Evolutionary conservation across 2,329 filamentous ascomycete genomes (phyloP).

Genomic region (Cladosporium austrohemisphaericum): DNA sequence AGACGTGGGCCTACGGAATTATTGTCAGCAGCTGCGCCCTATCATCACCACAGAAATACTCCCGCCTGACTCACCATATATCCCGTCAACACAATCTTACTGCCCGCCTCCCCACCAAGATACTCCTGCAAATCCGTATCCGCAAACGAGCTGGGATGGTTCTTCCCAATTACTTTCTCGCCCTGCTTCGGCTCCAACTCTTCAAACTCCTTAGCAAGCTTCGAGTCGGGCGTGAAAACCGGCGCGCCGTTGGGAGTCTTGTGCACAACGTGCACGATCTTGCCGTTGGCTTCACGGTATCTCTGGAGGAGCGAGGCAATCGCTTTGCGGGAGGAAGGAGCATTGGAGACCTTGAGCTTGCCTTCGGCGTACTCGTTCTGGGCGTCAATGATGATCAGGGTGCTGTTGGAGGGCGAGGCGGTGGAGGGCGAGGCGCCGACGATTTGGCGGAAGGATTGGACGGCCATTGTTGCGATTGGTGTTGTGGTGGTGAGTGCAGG

Average conservation of each 20-base stretch:
- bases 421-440: slow-evolving; percentile 54
- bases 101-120: slow-evolving; percentile 48
- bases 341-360: slow-evolving; percentile 53
- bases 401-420: slow-evolving; percentile 55
- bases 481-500: not conserved
- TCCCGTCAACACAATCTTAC: slow-evolving; percentile 60
- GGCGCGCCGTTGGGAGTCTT: slow-evolving; percentile 58
- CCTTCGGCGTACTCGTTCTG: slow-evolving; percentile 66
- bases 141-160: slow-evolving; percentile 57
- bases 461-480: slow-evolving; percentile 17
- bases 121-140: slow-evolving; percentile 56
- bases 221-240: slow-evolving; percentile 61
- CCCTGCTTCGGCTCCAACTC: slow-evolving; percentile 53
- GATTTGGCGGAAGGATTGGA: slow-evolving; percentile 48
- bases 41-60: not conserved
- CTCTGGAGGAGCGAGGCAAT: slow-evolving; percentile 56
- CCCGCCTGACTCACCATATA: slow-evolving; percentile 47
- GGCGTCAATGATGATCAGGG: slow-evolving; percentile 65
- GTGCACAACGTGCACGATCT: slow-evolving; percentile 62
- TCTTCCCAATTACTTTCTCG: slow-evolving; percentile 59
- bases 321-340: slow-evolving; percentile 51
- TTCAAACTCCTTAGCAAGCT: slow-evolving; percentile 57
- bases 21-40: slow-evolving; percentile 1
- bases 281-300: slow-evolving; percentile 54
- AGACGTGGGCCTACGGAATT: slow-evolving; percentile 56